Base-by-base conservation (phyloP, 495 filamentous ascomycete species). In the Pseudotulostoma volvatum region DNA sequence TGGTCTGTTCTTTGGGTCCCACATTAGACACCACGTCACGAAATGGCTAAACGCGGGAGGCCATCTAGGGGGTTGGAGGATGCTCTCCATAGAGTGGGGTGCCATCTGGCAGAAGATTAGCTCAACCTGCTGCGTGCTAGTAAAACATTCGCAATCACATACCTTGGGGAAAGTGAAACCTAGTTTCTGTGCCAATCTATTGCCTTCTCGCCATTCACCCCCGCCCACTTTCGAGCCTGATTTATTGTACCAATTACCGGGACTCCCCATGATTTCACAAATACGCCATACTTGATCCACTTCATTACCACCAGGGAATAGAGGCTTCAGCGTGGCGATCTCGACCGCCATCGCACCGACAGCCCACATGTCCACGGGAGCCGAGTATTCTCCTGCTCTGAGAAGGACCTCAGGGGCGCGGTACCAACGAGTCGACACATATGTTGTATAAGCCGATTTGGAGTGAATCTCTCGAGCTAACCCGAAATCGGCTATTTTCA, bases 271-370 rank as follows among this genome's bases (percentile, higher is more conserved):
- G 41, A 99, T 93, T 56, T 99, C 92, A 53, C 92, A 99, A 1
- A 99, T 81, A 45, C 92, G 77, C 92, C 92, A 99, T 7, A 99
- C 88, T 59, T 99, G 92, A 50, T 96, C 92, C 3, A 99, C 92
- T 57, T 99, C 92, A 50, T 99, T 99, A 40, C 84, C 83, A 48
- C 92, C 92, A 2, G 92, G 92, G 62, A 99, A 99, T 7, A 99
- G 60, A 4, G 92, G 92, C 64, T 96, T 99, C 39, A 99, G 56
- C 1, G 92, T 99, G 8, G 92, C 92, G 47, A 99, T 82, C 54
- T 99, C 92, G 1, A 99, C 92, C 4, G 92, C 90, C 92, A 99
- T 99, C n/a, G 92, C 92, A 53, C 92, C 92, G 32, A 99, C 70
- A 8, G 69, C 92, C 92, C 92, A 99, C 52, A 99, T 96, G 55